phyloP scores from a whole-genome alignment of 1,284 basidiomycete species.

The Ceratobasidium sp. region DNA sequence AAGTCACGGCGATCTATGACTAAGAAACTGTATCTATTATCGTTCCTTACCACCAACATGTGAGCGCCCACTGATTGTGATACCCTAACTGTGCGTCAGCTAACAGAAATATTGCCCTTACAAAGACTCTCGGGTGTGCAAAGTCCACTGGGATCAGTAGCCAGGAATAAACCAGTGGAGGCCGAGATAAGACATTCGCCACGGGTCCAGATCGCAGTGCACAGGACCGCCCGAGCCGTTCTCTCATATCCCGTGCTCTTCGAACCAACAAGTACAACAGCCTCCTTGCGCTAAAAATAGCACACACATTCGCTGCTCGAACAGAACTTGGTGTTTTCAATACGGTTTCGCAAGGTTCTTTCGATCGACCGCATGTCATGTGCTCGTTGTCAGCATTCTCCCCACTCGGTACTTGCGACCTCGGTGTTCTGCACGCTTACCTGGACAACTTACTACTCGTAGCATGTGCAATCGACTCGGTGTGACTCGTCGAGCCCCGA shows the following conservation, averaged over 20 bases:
- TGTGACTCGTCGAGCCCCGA: no score
- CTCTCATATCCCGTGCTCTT: conserved; percentile 1
- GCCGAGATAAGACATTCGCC: background rate
- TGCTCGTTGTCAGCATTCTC: background rate
- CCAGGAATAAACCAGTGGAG: background rate
- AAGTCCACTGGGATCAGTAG: background rate
- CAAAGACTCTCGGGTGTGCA: background rate
- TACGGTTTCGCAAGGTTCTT: conserved; percentile 5
- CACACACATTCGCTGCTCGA: background rate
- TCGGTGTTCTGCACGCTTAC: background rate
- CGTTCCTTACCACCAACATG: background rate
- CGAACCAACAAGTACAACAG: background rate
- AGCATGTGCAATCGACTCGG: no score
- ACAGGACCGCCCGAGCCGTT: background rate
- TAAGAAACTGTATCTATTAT: background rate
- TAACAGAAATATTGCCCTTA: background rate
- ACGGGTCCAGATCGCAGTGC: background rate
- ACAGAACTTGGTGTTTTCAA: background rate
- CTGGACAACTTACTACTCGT: no score
- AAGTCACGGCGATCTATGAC: background rate
- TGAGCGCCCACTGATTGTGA: background rate
- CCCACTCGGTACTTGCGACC: background rate
- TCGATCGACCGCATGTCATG: conserved; percentile 1
- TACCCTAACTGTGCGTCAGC: background rate
- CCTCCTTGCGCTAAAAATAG: background rate